Evolutionary conservation across 805 yeast species (phyloP).

Genomic region (Nakazawaea populi): DNA sequence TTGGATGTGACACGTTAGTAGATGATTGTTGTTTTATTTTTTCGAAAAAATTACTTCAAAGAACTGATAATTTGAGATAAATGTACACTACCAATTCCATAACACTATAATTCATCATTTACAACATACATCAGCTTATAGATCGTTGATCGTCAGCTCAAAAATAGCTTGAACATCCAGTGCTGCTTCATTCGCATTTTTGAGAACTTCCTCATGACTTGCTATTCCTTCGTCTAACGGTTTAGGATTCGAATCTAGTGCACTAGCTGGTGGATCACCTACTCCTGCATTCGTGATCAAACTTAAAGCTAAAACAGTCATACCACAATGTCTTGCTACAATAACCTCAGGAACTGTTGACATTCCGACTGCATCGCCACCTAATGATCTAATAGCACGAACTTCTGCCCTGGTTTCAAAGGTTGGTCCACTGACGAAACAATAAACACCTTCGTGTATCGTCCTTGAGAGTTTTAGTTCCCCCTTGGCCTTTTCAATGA

Average conservation of each 20-base stretch:
- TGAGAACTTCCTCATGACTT: conserved; percentile 86
- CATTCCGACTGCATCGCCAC: conserved; percentile 97
- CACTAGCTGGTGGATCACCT: conserved; percentile 61
- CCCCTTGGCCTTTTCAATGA: conserved; percentile 48
- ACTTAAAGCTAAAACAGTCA: conserved; percentile 78
- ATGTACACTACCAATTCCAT: neutral
- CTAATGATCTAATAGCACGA: conserved; percentile 60
- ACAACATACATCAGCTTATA: conserved; percentile 12
- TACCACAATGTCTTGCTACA: conserved; percentile 83
- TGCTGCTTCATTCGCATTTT: conserved; percentile 75
- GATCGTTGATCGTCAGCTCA: conserved; percentile 49
- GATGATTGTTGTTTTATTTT: neutral
- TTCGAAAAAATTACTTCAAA: neutral
- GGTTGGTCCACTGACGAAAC: conserved; percentile 88
- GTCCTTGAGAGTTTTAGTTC: conserved; percentile 38
- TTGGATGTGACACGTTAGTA: neutral
- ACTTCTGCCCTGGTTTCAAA: conserved; percentile 91
- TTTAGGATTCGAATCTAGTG: conserved; percentile 39
- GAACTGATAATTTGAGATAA: neutral
- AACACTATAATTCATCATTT: neutral
- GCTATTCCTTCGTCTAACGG: conserved; percentile 73
- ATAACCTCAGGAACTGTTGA: conserved; percentile 95
- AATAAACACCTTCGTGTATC: conserved; percentile 83
- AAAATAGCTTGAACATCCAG: conserved; percentile 70
- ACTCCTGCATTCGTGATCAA: conserved; percentile 84